These are phyloP conservation scores for Oenanthe javanica DNA, from an alignment of 140 eudicot genomes.

Conservation along the genomic window DNA sequence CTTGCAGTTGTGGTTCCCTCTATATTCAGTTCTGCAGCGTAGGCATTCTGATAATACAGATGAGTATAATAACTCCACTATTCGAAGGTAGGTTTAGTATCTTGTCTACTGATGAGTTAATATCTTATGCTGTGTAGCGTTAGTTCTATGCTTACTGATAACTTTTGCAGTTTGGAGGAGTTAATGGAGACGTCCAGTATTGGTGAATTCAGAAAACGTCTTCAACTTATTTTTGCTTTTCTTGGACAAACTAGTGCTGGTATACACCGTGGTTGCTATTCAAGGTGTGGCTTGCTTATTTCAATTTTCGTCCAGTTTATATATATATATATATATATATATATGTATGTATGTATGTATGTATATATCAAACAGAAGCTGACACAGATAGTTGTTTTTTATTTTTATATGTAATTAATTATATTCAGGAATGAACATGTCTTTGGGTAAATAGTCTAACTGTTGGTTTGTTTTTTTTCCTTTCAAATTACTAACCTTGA, in stretches of 20 bases:
- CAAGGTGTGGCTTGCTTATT: slow-evolving; percentile 33
- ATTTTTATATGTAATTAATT: background rate
- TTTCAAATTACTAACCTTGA: background rate
- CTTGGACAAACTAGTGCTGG: slow-evolving; percentile 66
- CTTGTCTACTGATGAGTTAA: background rate
- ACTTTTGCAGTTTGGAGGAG: slow-evolving; percentile 63
- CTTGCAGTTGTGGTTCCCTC: slow-evolving; percentile 89
- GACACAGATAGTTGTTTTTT: too few species aligned
- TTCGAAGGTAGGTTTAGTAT: slow-evolving; percentile 49
- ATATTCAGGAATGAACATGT: background rate
- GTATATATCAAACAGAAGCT: background rate
- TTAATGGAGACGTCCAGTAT: slow-evolving; percentile 72
- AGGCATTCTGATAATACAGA: slow-evolving; percentile 29
- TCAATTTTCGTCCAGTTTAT: background rate
- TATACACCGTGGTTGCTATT: slow-evolving; percentile 30
- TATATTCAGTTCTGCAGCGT: slow-evolving; percentile 62
- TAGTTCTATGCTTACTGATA: slow-evolving; percentile 6
- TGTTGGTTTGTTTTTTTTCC: background rate
- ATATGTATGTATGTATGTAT: too few species aligned
- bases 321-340: background rate
- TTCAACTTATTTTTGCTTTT: slow-evolving; percentile 76
- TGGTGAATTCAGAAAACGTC: slow-evolving; percentile 84
- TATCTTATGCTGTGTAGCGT: background rate
- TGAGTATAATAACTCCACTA: slow-evolving; percentile 45
- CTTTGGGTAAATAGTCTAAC: background rate